Evolutionary conservation across 495 filamentous ascomycete species (phyloP), one percentile per base, ranked within the genome.

Genomic region (Aspergillus indologenus): DNA sequence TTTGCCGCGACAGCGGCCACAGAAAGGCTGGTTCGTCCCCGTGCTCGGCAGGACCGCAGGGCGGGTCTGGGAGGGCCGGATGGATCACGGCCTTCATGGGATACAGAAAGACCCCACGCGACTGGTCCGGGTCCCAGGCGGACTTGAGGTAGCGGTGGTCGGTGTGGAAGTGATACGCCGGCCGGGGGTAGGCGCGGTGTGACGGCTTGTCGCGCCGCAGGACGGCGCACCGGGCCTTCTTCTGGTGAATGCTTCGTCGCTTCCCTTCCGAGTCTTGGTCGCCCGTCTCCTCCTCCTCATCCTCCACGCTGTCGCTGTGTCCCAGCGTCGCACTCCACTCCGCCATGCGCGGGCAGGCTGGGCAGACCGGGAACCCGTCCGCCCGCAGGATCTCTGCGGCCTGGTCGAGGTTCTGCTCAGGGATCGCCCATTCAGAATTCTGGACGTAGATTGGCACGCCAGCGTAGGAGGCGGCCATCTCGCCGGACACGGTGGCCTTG

Each of bases 1-100:
- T n/a, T n/a, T n/a, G 26, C 3, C 26, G 9, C 44, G 54, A 56
- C 43, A 29, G 54, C n/a, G 54, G 20, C 43, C 44, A 4, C 54
- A 47, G 17, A 43, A 47, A 9, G 26, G 26, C 26, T 29, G 4
- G 4, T 29, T 29, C 9, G 26, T 3, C n/a, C n/a, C n/a, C 9
- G 26, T 29, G 26, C 4, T 3, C 3, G 26, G 26, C 26, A 3
- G 26, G 26, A 4, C 26, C 26, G 9, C 4, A 3, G 26, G 26
- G 26, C 26, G 26, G 26, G 26, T 14, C 12, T 4, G 5, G 7
- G 34, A 40, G 5, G 34, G 34, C 34, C 12, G 5, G 5, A 11
- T 40, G 34, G 12, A 40, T 40, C 7, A 40, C 34, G 5, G 12
- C 5, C 12, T 11, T 40, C 12, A 6, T 40, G 12, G 34, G 34